Evolutionary conservation across 2,329 filamentous ascomycete species (phyloP).

Genomic region (Neofusicoccum cordaticola): DNA sequence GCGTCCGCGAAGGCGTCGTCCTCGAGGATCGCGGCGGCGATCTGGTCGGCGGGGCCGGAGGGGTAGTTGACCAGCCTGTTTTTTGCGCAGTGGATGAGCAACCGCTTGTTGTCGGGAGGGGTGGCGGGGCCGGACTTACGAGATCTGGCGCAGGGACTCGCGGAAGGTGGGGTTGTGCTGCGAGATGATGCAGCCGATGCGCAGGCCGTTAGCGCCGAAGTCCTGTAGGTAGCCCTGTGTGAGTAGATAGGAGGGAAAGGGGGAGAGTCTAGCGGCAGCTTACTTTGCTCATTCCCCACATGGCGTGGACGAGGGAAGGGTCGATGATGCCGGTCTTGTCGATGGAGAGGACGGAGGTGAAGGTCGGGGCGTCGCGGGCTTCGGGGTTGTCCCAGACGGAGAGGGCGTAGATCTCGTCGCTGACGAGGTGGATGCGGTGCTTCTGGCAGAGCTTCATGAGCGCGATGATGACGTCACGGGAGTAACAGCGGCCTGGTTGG

Average conservation of each 20-base stretch:
- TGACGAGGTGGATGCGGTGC: slow-evolving; percentile 31
- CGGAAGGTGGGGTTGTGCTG: slow-evolving; percentile 20
- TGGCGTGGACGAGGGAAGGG: slow-evolving; percentile 26
- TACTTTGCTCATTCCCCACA: slow-evolving; percentile 32
- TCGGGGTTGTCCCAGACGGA: slow-evolving; percentile 26
- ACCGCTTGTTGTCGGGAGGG: no score
- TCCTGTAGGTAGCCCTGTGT: slow-evolving; percentile 19
- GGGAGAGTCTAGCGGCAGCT: not conserved
- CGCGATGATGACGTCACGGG: slow-evolving; percentile 25
- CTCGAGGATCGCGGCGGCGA: slow-evolving; percentile 34
- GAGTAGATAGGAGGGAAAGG: not conserved
- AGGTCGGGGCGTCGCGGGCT: slow-evolving; percentile 16
- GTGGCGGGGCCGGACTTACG: not conserved
- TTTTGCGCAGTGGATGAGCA: no score
- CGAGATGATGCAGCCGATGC: slow-evolving; percentile 29
- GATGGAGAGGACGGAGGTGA: slow-evolving; percentile 28
- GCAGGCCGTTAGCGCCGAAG: slow-evolving; percentile 33
- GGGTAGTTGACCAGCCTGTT: slow-evolving; percentile 30
- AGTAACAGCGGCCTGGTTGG: not conserved
- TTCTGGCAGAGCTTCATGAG: slow-evolving; percentile 30
- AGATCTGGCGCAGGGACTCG: not conserved
- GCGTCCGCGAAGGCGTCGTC: slow-evolving; percentile 23
- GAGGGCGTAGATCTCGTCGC: slow-evolving; percentile 38
- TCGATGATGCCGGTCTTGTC: slow-evolving; percentile 21
- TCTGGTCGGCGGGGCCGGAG: slow-evolving; percentile 22